These are phyloP conservation scores for Pyrenophora teres DNA, from an alignment of 2,329 filamentous ascomycete genomes.

Conservation along the genomic window DNA sequence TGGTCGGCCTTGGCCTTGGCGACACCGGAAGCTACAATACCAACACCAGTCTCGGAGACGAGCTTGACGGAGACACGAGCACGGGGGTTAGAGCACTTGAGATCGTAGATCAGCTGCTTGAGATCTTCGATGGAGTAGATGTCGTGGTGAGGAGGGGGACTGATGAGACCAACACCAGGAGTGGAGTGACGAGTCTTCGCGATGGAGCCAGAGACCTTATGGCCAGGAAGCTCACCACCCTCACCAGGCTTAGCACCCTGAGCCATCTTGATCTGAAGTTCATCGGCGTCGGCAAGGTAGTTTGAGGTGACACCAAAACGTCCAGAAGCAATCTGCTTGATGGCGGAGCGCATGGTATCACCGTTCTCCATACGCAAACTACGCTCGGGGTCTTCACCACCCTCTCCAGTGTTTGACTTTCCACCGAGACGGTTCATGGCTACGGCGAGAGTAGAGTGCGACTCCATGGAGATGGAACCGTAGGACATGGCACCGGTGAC, in stretches of 20 bases:
- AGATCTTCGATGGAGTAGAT: conserved; percentile 98
- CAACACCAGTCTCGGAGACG: conserved; percentile 94
- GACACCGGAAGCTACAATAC: conserved; percentile 95
- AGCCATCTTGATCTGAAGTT: conserved; percentile 99
- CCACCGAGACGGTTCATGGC: conserved; percentile 97
- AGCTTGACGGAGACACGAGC: conserved; percentile 95
- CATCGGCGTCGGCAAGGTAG: conserved; percentile 92
- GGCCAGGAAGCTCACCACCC: conserved; percentile 93
- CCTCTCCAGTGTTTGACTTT: conserved; percentile 97
- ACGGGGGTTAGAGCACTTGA: conserved; percentile 94
- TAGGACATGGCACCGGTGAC: conserved; percentile 99
- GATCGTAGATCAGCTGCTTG: conserved; percentile 96
- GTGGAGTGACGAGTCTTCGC: conserved; percentile 94
- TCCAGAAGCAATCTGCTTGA: conserved; percentile 96
- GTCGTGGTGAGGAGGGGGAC: conserved; percentile 93
- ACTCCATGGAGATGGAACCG: conserved; percentile 97
- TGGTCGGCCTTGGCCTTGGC: conserved; percentile 97
- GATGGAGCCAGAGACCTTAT: conserved; percentile 95
- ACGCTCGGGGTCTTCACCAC: conserved; percentile 92
- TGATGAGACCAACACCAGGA: conserved; percentile 93
- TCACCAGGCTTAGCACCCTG: conserved; percentile 98
- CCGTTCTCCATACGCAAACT: conserved; percentile 86
- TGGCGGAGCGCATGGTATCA: conserved; percentile 95
- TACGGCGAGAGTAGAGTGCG: conserved; percentile 91
- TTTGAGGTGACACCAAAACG: conserved; percentile 95